Percentiles rank a stretch among this genome's conserved stretches.
These are phyloP conservation scores for Discostella pseudostelligera DNA, from an alignment of 108 stramenopile species.

Conservation along the genomic window DNA sequence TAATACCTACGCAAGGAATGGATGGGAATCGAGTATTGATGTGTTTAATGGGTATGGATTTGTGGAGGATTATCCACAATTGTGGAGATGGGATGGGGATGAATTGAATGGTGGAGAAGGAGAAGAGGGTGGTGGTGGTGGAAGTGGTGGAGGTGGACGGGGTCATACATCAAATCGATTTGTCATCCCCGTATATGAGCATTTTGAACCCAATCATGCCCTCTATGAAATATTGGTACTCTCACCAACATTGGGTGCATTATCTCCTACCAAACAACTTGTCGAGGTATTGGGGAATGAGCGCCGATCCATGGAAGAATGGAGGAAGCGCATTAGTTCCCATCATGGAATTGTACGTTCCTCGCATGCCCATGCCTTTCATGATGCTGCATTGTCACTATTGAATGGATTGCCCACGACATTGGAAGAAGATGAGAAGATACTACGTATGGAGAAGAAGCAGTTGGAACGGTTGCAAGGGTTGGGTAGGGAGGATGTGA, in stretches of 20 bases:
- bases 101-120: constrained; percentile 4
- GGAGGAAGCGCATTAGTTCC: constrained; percentile 18
- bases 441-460: constrained; percentile 19
- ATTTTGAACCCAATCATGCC: constrained; percentile 29
- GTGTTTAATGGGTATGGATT: constrained; percentile 44
- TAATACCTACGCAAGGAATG: constrained; percentile 38
- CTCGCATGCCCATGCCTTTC: constrained; percentile 26
- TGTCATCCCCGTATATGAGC: background rate
- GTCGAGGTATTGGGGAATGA: constrained; percentile 30
- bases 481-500: constrained; percentile 24
- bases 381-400: constrained; percentile 19
- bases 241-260: constrained; percentile 30
- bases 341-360: constrained; percentile 30
- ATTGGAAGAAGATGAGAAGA: constrained; percentile 42
- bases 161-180: background rate
- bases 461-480: constrained; percentile 20
- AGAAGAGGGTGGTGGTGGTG: constrained; percentile 6
- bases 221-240: constrained; percentile 40
- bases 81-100: constrained; percentile 37
- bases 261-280: constrained; percentile 32
- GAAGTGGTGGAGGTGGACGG: background rate
- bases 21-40: constrained; percentile 29
- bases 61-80: constrained; percentile 47
- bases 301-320: constrained; percentile 31
- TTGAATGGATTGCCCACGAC: constrained; percentile 33